These are phyloP conservation scores for Rhizoclosmatium globosum DNA, from an alignment of 192 early-diverging fungal species.

Conservation along the genomic window DNA sequence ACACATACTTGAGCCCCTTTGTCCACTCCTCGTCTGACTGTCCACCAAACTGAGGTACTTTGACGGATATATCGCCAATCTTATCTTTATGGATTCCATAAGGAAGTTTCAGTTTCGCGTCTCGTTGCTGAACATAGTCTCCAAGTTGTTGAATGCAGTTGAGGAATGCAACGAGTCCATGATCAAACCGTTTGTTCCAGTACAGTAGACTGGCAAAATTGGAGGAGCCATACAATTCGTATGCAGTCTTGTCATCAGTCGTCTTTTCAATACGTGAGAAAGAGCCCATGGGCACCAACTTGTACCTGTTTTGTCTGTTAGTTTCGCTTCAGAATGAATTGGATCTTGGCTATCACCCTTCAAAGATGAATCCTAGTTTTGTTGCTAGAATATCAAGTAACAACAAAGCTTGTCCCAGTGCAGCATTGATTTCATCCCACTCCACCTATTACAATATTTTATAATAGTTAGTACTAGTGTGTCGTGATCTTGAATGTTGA, in stretches of 20 bases:
- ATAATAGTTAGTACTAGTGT: neutral
- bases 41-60: slow-evolving; percentile 81
- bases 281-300: slow-evolving; percentile 89
- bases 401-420: slow-evolving; percentile 89
- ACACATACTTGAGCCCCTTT: slow-evolving; percentile 84
- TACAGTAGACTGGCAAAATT: slow-evolving; percentile 85
- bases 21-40: slow-evolving; percentile 87
- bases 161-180: slow-evolving; percentile 87
- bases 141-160: slow-evolving; percentile 90
- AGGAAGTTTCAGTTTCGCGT: slow-evolving; percentile 80
- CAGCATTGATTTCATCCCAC: slow-evolving; percentile 97
- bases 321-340: neutral
- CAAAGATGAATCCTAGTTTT: slow-evolving; percentile 84
- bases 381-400: slow-evolving; percentile 88
- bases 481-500: neutral
- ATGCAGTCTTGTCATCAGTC: slow-evolving; percentile 72
- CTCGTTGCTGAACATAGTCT: slow-evolving; percentile 79
- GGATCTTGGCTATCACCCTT: slow-evolving; percentile 54
- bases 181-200: slow-evolving; percentile 85
- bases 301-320: slow-evolving; percentile 59
- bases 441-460: slow-evolving; percentile 65
- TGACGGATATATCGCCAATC: slow-evolving; percentile 84
- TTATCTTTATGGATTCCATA: slow-evolving; percentile 91
- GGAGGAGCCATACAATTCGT: slow-evolving; percentile 89
- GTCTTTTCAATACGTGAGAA: slow-evolving; percentile 91